A percentile compares a stretch with the other conserved stretches of the same genome.
Evolutionary conservation across 306 rosid species (phyloP).

Genomic region (Rosa chinensis): DNA sequence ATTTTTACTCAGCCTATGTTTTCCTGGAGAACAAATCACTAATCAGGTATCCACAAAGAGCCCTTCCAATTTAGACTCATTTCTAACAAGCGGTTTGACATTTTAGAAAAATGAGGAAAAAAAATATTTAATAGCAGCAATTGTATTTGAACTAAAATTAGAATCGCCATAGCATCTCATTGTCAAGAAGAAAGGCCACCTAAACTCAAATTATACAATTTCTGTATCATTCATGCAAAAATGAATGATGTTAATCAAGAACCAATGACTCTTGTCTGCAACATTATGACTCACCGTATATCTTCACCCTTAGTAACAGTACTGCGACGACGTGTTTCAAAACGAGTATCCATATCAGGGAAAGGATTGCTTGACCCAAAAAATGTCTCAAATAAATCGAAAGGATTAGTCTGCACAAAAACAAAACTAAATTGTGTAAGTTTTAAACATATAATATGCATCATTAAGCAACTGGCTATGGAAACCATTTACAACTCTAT

Average conservation of each 20-base stretch:
- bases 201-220: neutral
- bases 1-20: neutral
- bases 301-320: constrained; percentile 95
- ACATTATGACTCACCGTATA: constrained; percentile 63
- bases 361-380: constrained; percentile 88
- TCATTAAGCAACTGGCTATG: neutral
- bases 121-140: neutral
- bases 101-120: neutral
- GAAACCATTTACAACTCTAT: neutral
- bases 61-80: neutral
- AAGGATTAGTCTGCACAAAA: constrained; percentile 84
- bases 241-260: constrained; percentile 20
- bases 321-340: constrained; percentile 81
- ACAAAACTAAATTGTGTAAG: constrained; percentile 14
- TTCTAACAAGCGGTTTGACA: neutral
- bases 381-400: constrained; percentile 96
- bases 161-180: neutral
- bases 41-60: neutral
- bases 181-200: neutral
- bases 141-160: neutral
- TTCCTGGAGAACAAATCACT: neutral
- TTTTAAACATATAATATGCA: neutral
- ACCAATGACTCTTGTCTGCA: constrained; percentile 10
- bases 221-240: constrained; percentile 2
- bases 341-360: constrained; percentile 78